Percentiles rank a stretch among this genome's conserved stretches.
Conservation (phyloP, 306 rosid species). For the Cicer yamashitae region DNA sequence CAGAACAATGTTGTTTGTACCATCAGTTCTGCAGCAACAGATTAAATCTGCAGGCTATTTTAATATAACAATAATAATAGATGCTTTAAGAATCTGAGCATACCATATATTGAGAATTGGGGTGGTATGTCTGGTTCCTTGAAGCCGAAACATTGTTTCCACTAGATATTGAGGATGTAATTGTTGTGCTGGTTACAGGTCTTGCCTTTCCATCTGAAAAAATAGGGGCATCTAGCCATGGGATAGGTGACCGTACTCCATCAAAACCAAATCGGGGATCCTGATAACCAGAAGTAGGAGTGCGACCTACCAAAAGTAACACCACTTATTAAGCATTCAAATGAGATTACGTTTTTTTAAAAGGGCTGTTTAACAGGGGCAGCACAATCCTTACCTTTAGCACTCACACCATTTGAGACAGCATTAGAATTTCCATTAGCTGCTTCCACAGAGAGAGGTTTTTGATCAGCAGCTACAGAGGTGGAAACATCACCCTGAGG, state of each 20-base stretch:
- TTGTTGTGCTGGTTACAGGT: slow-evolving; percentile 62
- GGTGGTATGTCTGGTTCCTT: slow-evolving; percentile 79
- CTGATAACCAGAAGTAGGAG: slow-evolving; percentile 81
- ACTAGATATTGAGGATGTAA: slow-evolving; percentile 61
- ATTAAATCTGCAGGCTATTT: background rate
- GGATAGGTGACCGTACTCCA: slow-evolving; percentile 61
- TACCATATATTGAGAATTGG: slow-evolving; percentile 84
- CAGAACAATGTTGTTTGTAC: background rate
- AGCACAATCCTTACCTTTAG: slow-evolving; percentile 63
- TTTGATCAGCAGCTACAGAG: slow-evolving; percentile 74
- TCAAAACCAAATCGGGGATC: slow-evolving; percentile 82
- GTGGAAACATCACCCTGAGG: slow-evolving; percentile 71
- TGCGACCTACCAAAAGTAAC: slow-evolving; percentile 64
- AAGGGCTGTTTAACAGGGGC: slow-evolving; percentile 50
- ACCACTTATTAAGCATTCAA: slow-evolving; percentile 58
- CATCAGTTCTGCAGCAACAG: background rate
- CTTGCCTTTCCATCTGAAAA: slow-evolving; percentile 91
- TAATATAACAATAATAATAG: background rate
- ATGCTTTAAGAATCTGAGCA: background rate
- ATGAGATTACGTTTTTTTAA: slow-evolving; percentile 50
- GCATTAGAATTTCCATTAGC: slow-evolving; percentile 69
- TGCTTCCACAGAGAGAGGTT: slow-evolving; percentile 70
- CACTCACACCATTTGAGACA: slow-evolving; percentile 55
- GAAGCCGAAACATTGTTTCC: slow-evolving; percentile 58
- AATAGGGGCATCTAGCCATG: slow-evolving; percentile 73